phyloP scores from a whole-genome alignment of 1,284 basidiomycete species.

The Malassezia furfur region DNA sequence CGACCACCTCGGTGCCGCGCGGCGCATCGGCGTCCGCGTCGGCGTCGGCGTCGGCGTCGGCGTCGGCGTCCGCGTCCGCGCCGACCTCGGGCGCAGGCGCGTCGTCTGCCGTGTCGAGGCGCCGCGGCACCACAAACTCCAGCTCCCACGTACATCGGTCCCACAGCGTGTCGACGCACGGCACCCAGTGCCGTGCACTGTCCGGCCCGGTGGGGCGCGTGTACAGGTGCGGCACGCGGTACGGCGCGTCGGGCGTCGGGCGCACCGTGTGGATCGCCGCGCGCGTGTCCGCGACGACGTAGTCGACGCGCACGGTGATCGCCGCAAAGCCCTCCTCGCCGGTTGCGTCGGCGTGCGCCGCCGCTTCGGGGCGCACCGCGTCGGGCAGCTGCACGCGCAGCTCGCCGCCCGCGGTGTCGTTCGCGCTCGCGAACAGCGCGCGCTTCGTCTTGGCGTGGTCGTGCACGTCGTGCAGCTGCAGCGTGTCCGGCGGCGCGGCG shows the following conservation, averaged over 20 bases:
- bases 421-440: conserved; percentile 75
- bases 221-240: conserved; percentile 75
- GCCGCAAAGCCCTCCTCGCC: conserved; percentile 60
- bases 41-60: conserved; percentile 1
- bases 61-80: conserved; percentile 6
- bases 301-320: conserved; percentile 66
- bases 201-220: conserved; percentile 80
- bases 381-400: conserved; percentile 74
- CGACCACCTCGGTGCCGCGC: conserved; percentile 52
- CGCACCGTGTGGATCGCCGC: conserved; percentile 79
- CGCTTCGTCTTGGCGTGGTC: conserved; percentile 88
- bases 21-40: conserved; percentile 3
- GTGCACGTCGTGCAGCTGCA: conserved; percentile 71
- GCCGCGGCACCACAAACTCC: conserved; percentile 81
- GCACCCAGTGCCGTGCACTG: conserved; percentile 89
- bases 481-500: conserved; percentile 59
- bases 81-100: background rate
- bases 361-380: conserved; percentile 15
- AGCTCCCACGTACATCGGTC: conserved; percentile 98
- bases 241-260: conserved; percentile 69
- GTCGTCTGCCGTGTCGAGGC: conserved; percentile 42
- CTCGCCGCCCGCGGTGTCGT: conserved; percentile 86
- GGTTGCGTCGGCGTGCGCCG: conserved; percentile 21
- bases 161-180: conserved; percentile 89
- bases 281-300: conserved; percentile 67